phyloP scores from a whole-genome alignment of 2,329 filamentous ascomycete species.

The Hymenoscyphus repandus region DNA sequence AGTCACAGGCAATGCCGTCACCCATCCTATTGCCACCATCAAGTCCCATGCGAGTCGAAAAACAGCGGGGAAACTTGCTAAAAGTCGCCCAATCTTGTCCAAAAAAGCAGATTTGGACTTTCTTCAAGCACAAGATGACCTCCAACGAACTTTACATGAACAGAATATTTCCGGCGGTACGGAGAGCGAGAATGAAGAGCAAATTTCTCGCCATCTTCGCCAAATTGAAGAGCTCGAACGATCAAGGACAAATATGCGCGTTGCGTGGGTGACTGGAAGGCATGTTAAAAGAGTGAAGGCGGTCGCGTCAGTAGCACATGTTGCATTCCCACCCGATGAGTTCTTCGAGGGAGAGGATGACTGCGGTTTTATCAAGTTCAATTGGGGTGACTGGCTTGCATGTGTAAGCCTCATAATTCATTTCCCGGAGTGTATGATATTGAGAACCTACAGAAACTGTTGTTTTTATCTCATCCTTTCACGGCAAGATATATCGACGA shows the following conservation, averaged over 20 bases:
- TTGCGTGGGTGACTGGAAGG: slow-evolving; percentile 34
- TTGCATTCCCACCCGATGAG: slow-evolving; percentile 18
- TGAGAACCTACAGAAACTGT: slow-evolving; percentile 24
- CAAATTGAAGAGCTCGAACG: slow-evolving; percentile 21
- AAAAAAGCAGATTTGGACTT: slow-evolving; percentile 34
- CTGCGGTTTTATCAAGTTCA: slow-evolving; percentile 22
- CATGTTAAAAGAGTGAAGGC: slow-evolving; percentile 32
- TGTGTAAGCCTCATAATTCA: slow-evolving; percentile 10
- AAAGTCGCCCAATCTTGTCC: slow-evolving; percentile 27
- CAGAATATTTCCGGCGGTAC: slow-evolving; percentile 14
- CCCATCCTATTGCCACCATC: slow-evolving; percentile 19
- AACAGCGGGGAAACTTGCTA: slow-evolving; percentile 19
- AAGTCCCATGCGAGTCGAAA: slow-evolving; percentile 16
- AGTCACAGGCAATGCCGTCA: slow-evolving; percentile 9
- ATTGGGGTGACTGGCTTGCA: slow-evolving; percentile 32
- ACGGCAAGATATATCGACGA: slow-evolving; percentile 34
- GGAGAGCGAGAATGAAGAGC: slow-evolving; percentile 7
- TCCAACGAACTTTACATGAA: slow-evolving; percentile 8
- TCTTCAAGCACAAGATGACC: slow-evolving; percentile 29
- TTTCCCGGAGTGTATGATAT: slow-evolving; percentile 2
- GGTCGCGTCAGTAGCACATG: slow-evolving; percentile 14
- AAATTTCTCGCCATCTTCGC: slow-evolving; percentile 17
- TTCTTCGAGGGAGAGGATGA: slow-evolving; percentile 25
- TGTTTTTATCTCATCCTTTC: slow-evolving; percentile 30
- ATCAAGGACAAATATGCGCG: slow-evolving; percentile 30